Conservation (phyloP, 441 rosid genomes). For the Daphne laureola region DNA sequence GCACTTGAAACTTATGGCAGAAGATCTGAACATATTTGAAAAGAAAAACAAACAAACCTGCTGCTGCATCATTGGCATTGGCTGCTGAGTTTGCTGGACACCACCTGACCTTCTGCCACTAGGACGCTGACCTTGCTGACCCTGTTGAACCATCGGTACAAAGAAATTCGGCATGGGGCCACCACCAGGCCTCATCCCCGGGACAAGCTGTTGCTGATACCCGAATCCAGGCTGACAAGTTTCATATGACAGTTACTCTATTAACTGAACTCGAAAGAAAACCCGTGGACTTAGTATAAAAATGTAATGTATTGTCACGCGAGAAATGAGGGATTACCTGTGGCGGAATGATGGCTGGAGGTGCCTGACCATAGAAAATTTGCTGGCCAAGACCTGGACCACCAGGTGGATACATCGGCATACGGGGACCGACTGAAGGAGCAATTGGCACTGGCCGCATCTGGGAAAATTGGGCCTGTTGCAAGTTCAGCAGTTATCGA, state of each 20-base stretch:
- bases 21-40: slow-evolving; percentile 23
- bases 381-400: slow-evolving; percentile 59
- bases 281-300: not conserved
- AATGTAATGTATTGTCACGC: not conserved
- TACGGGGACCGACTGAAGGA: slow-evolving; percentile 46
- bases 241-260: not conserved
- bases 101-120: slow-evolving; percentile 54
- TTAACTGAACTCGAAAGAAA: too few species aligned
- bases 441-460: slow-evolving; percentile 45
- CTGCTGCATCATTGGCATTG: slow-evolving; percentile 46
- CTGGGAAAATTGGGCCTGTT: slow-evolving; percentile 64
- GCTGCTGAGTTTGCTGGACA: slow-evolving; percentile 56
- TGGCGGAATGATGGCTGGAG: slow-evolving; percentile 52
- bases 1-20: too few species aligned
- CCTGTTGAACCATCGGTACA: slow-evolving; percentile 64
- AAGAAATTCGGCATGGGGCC: slow-evolving; percentile 64
- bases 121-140: slow-evolving; percentile 56
- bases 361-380: slow-evolving; percentile 53
- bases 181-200: slow-evolving; percentile 72
- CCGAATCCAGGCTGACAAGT: slow-evolving; percentile 51
- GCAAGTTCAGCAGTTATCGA: not conserved
- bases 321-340: slow-evolving; percentile 37
- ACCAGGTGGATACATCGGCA: slow-evolving; percentile 49
- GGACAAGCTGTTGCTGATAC: slow-evolving; percentile 66
- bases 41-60: slow-evolving; percentile 28